Conservation (phyloP, 1,284 basidiomycete species). For the Mycosarcoma mackinlayi region DNA sequence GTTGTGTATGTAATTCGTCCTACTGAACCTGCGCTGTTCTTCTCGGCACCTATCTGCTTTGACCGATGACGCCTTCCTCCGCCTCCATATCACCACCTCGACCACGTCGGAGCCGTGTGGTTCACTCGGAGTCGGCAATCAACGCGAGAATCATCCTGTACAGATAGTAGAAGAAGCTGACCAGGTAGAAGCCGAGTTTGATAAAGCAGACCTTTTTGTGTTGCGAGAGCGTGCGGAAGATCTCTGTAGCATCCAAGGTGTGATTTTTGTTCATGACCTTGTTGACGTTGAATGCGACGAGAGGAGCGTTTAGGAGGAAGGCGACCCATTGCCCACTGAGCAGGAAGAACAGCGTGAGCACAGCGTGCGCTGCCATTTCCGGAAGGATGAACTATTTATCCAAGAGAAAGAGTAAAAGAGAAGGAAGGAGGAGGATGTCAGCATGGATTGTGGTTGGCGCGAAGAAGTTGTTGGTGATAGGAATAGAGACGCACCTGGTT, state of each 20-base stretch:
- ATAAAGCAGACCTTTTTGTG: slow-evolving; percentile 91
- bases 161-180: slow-evolving; percentile 68
- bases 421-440: background rate
- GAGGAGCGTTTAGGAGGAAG: slow-evolving; percentile 88
- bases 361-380: slow-evolving; percentile 89
- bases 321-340: slow-evolving; percentile 83
- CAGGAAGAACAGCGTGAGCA: slow-evolving; percentile 84
- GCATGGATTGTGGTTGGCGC: too few relatives aligned
- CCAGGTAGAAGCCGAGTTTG: slow-evolving; percentile 66
- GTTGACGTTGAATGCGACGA: slow-evolving; percentile 91
- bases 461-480: background rate
- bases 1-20: too few relatives aligned
- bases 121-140: slow-evolving; percentile 52
- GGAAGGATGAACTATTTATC: slow-evolving; percentile 87
- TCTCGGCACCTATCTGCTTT: too few relatives aligned
- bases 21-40: too few relatives aligned
- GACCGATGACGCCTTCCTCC: too few relatives aligned
- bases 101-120: too few relatives aligned
- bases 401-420: background rate
- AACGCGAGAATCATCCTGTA: slow-evolving; percentile 63
- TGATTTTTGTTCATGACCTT: slow-evolving; percentile 96
- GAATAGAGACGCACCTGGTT: slow-evolving; percentile 79
- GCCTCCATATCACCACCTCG: background rate
- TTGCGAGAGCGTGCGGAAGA: slow-evolving; percentile 90
- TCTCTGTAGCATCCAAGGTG: slow-evolving; percentile 99